A percentile compares a stretch with the other conserved stretches of the same genome.
phyloP scores from a whole-genome alignment of 176 grass and related monocot genomes.

The Aegilops sharonensis region DNA sequence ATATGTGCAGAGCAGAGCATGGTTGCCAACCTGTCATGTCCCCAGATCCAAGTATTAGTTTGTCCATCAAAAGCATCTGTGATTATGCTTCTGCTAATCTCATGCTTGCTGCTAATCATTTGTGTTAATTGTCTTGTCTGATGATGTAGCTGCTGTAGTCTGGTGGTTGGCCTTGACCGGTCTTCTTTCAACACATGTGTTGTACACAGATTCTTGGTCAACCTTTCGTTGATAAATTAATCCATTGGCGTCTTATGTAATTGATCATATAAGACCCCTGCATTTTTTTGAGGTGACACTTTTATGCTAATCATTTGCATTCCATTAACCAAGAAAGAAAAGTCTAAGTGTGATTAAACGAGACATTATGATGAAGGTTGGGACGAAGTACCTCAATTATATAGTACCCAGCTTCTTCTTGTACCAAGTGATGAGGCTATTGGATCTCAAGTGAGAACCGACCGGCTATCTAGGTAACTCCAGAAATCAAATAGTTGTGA shows the following conservation, averaged over 20 bases:
- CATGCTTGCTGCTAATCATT: neutral
- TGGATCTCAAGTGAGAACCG: too few species aligned
- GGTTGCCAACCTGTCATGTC: too few species aligned
- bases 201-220: neutral
- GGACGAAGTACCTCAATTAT: too few species aligned
- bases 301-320: neutral
- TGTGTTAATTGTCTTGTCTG: neutral
- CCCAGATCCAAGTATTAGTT: neutral
- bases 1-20: conserved; percentile 2
- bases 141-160: neutral
- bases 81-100: neutral
- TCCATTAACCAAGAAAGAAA: neutral
- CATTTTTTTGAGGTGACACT: neutral
- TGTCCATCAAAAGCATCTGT: neutral
- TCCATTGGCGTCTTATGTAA: neutral
- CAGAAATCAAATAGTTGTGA: too few species aligned
- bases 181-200: neutral
- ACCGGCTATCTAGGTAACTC: too few species aligned
- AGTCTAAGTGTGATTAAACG: neutral
- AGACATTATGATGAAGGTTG: too few species aligned
- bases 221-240: neutral
- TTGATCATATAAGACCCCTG: neutral
- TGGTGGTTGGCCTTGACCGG: conserved; percentile 8
- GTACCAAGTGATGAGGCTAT: too few species aligned
- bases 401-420: too few species aligned